Evolutionary conservation across 176 grass and related monocot genomes (phyloP).

Genomic region (Carex pumila): DNA sequence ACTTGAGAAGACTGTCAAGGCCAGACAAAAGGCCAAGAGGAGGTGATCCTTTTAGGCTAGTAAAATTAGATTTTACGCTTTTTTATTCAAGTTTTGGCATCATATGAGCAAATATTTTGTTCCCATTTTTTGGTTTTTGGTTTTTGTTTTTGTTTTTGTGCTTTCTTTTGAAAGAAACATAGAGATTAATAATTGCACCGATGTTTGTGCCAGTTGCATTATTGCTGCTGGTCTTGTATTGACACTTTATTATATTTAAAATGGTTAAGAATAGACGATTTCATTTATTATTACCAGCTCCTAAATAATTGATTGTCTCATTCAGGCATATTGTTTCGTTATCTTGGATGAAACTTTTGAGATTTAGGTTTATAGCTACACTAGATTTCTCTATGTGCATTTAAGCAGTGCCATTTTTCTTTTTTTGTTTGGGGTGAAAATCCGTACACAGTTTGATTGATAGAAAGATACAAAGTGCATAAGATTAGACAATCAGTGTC

Average conservation of each 20-base stretch:
- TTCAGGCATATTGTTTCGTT: neutral
- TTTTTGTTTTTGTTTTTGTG: neutral
- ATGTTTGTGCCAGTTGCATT: neutral
- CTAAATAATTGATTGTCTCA: neutral
- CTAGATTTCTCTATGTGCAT: neutral
- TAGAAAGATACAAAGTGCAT: too few species aligned
- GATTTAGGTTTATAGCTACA: neutral
- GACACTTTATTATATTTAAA: conserved; percentile 3
- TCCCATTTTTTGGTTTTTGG: neutral
- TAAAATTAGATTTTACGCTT: neutral
- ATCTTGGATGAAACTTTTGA: neutral
- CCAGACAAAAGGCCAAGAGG: conserved; percentile 55
- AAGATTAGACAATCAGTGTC: too few species aligned
- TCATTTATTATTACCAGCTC: neutral
- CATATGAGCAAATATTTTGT: neutral
- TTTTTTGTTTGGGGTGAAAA: too few species aligned
- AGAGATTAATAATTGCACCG: conserved; percentile 1
- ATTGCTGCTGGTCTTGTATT: neutral
- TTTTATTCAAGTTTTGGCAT: conserved; percentile 3
- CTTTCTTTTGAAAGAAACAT: conserved; percentile 5
- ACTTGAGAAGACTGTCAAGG: conserved; percentile 73
- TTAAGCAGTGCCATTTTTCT: too few species aligned
- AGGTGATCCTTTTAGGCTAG: conserved; percentile 17
- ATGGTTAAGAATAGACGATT: neutral
- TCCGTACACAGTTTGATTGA: too few species aligned